These are phyloP conservation scores for Leccinum ochraceum DNA, from an alignment of 768 basidiomycete species.

Conservation along the genomic window DNA sequence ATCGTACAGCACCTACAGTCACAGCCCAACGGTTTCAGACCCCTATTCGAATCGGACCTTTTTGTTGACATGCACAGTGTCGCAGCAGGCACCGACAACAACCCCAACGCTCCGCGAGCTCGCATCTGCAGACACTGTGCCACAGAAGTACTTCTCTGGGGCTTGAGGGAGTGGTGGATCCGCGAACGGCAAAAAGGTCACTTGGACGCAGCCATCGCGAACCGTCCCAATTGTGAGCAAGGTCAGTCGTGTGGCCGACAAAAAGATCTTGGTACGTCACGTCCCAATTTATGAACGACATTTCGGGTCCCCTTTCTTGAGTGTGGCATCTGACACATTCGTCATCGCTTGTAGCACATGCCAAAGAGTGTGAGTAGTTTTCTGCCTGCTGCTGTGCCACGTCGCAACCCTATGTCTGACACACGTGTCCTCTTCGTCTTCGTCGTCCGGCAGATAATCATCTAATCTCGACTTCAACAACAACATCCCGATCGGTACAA, in stretches of 20 bases:
- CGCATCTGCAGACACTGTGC: conserved; percentile 74
- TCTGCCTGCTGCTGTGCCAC: conserved; percentile 2
- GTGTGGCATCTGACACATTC: conserved; percentile 13
- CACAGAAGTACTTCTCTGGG: conserved; percentile 72
- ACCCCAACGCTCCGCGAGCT: conserved; percentile 57
- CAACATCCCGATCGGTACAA: conserved; percentile 3
- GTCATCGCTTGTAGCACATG: conserved; percentile 51
- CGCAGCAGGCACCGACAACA: conserved; percentile 53
- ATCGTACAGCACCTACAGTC: conserved; percentile 60
- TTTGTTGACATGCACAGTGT: conserved; percentile 70
- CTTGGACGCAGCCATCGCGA: conserved; percentile 53
- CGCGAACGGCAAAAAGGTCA: conserved; percentile 72
- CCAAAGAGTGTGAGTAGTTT: conserved; percentile 67
- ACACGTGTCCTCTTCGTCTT: background rate
- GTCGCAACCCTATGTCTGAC: conserved; percentile 5
- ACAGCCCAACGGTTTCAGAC: conserved; percentile 62
- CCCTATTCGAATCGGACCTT: conserved; percentile 67
- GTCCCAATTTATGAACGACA: background rate
- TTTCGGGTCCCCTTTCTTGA: background rate
- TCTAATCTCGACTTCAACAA: conserved; percentile 25
- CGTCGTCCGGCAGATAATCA: conserved; percentile 40
- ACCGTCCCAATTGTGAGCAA: conserved; percentile 68
- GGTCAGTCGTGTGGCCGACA: conserved; percentile 61
- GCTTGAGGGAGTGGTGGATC: conserved; percentile 82
- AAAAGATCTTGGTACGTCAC: conserved; percentile 60